Base-by-base conservation (phyloP, 2,329 filamentous ascomycete genomes). In the Sclerotinia minor region DNA sequence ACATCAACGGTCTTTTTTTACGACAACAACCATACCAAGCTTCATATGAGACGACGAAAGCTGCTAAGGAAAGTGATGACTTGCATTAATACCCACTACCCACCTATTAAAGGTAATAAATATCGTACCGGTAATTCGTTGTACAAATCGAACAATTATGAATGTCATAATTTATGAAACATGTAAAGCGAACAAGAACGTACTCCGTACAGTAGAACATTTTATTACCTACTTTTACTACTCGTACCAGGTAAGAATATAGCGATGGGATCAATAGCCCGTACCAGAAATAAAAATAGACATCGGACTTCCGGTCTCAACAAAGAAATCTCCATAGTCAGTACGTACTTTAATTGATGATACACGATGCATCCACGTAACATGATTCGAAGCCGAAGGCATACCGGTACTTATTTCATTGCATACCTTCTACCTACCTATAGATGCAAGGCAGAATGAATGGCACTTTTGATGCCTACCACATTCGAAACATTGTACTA, bases 261-360 rank as follows among this genome's bases (percentile, higher is more conserved):
- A 15, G 7, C 15, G n/a, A 58, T 26, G 15, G 4, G 15, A 21
- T 26, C 35, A 44, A 44, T 44, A n/a, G n/a, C n/a, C n/a, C n/a
- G n/a, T n/a, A 24, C n/a, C 7, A 24, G 21, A 32, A 19, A 47
- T 24, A 54, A 4, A 21, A 53, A 54, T 21, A 49, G 21, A 24
- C 19, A 49, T 29, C 58, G 58, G 58, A 60, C 58, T 49, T 60
- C 58, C 58, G 58, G 58, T n/a, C 9, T 38, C 38, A 13, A 13
- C 13, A 13, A 24, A 26, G n/a, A 17, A 49, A 60, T 1, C 13
- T 15, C 35, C 54, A 41, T 57, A 52, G 29, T 9, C 6, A 5
- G 52, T 41, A 57, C n/a, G 21, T 26, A 58, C 24, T 21, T 7
- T 44, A 41, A 44, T 44, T 26, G 24, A 19, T 29, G 8, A n/a